Evolutionary conservation across 805 yeast genomes (phyloP), one percentile per base, ranked within the genome.

Genomic region (Zygosaccharomyces gambellarensis): DNA sequence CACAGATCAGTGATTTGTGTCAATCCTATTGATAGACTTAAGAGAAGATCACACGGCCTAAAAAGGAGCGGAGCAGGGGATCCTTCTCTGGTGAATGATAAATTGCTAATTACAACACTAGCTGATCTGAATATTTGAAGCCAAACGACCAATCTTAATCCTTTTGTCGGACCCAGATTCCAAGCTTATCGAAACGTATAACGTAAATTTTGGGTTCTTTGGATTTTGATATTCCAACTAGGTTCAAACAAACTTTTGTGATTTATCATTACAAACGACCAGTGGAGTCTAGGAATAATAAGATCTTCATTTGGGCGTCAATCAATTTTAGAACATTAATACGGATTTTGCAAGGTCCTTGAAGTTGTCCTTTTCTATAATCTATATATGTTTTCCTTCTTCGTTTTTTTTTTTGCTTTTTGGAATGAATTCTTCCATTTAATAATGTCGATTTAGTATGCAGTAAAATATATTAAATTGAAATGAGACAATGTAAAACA

Each of bases 221-320:
- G 45, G 14, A 22, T 42, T 40, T 17, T 30, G 25, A 14, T 19
- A 17, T 42, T 19, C 12, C 36, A 30, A 23, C 21, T 28, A 36
- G 19, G 45, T 29, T 42, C 34, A 30, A 40, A 46, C 44, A 46
- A 40, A 36, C 45, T 47, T 51, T 51, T 51, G 54, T 51, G 54
- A 43, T 43, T 29, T 43, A 36, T 51, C 54, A 32, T 40, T 46
- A 7, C 17, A 1, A 8, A 49, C 53, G 53, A 41, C 5, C 8
- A 3, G 21, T 5, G 22, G 14, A 17, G 21, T 17, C 38, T 11
- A 21, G 38, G 38, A 21, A 34, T 14, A 14, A 34, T 14, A 34
- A 17, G 38, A 34, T 34, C 38, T 17, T 14, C 38, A 17, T 14
- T 14, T 34, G 5, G 38, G 38, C 38, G 38, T 34, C 38, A 34